A percentile compares a stretch with the other conserved stretches of the same genome.
Evolutionary conservation across 495 filamentous ascomycete species (phyloP).

Genomic region (Podospora anserina): DNA sequence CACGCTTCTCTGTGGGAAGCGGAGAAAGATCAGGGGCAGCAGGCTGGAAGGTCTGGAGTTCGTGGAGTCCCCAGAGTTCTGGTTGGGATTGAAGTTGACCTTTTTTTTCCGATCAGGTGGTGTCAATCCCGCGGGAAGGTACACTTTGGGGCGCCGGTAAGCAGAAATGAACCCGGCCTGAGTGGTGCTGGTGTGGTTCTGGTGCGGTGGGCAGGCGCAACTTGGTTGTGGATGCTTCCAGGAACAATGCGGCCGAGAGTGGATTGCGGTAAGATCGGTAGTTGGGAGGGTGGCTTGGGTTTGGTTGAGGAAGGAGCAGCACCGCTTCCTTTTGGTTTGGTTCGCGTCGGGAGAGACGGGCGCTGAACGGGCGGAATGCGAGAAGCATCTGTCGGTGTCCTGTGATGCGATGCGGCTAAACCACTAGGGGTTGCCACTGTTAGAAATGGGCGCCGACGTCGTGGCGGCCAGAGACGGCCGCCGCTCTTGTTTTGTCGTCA

Average conservation of each 20-base stretch:
- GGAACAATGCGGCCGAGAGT: conserved; percentile 3
- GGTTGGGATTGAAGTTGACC: background rate
- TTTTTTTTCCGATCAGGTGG: background rate
- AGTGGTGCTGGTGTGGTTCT: background rate
- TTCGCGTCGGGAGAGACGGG: background rate
- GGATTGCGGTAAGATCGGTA: background rate
- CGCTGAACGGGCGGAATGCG: background rate
- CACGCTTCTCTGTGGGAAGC: background rate
- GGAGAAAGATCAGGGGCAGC: conserved; percentile 1
- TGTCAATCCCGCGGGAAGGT: background rate
- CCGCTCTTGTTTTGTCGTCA: conserved; percentile 11
- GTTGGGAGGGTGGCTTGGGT: background rate
- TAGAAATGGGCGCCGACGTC: background rate
- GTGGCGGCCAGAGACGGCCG: background rate
- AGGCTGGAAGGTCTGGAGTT: conserved; percentile 1
- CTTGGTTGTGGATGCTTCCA: background rate
- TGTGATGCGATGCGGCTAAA: background rate
- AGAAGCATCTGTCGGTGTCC: background rate
- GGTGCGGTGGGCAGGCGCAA: background rate
- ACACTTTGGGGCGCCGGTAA: background rate
- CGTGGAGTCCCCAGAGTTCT: conserved; percentile 2
- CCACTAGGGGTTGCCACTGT: background rate
- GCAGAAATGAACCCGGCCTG: background rate
- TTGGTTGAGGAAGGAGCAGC: background rate
- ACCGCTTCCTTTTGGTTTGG: background rate